These are phyloP conservation scores for Ambispora gerdemannii DNA, from an alignment of 192 early-diverging fungal genomes.

Conservation along the genomic window DNA sequence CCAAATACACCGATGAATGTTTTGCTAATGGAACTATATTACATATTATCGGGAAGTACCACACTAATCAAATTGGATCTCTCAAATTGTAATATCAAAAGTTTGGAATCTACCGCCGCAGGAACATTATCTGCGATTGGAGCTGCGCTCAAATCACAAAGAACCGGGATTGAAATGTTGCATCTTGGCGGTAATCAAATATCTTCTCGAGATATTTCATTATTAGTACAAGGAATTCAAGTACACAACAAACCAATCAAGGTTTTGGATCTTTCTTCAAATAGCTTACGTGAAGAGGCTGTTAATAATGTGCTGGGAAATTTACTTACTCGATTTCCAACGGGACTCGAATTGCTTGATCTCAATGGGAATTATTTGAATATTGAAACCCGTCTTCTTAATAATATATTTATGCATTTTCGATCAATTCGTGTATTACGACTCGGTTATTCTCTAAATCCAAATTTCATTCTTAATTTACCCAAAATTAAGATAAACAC, in stretches of 20 bases:
- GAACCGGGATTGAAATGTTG: background rate
- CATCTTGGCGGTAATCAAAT: background rate
- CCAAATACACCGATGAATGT: background rate
- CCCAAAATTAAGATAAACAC: background rate
- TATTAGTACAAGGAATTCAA: background rate
- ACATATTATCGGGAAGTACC: background rate
- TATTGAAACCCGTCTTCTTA: background rate
- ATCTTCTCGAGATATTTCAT: background rate
- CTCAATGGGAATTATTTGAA: background rate
- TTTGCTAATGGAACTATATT: background rate
- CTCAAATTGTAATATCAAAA: background rate
- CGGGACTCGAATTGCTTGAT: background rate
- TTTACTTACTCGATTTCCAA: background rate
- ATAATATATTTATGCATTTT: background rate
- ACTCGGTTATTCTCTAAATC: background rate
- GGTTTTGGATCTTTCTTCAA: background rate
- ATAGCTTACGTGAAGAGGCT: background rate
- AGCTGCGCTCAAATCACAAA: background rate
- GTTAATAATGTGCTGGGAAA: background rate
- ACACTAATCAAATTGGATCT: background rate
- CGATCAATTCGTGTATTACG: background rate
- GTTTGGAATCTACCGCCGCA: background rate
- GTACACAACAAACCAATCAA: background rate
- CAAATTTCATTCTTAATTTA: background rate
- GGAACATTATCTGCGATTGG: background rate